phyloP scores from a whole-genome alignment of 495 filamentous ascomycete species.

The Pseudoneurospora amorphoporcata region DNA sequence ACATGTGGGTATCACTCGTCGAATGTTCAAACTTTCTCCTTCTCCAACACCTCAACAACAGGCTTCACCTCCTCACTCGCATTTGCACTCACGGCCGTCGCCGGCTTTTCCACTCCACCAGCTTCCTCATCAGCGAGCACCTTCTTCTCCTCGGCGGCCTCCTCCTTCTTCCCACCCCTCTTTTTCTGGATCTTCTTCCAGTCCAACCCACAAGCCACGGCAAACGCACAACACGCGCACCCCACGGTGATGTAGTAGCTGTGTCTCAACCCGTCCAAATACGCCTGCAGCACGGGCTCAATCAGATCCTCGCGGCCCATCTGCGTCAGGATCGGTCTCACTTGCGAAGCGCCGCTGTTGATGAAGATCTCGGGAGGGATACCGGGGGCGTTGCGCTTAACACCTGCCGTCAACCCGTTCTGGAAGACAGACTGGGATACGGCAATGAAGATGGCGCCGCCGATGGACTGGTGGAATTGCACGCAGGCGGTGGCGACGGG shows the following conservation, averaged over 20 bases:
- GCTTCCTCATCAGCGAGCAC: constrained; percentile 12
- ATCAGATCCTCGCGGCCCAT: constrained; percentile 18
- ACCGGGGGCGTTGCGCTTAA: constrained; percentile 18
- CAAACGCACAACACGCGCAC: constrained; percentile 29
- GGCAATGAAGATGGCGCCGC: constrained; percentile 59
- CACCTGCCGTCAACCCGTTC: constrained; percentile 40
- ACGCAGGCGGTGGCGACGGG: constrained; percentile 53
- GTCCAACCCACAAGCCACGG: constrained; percentile 25
- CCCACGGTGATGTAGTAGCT: constrained; percentile 35
- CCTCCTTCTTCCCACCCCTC: neutral
- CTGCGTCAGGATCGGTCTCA: constrained; percentile 23
- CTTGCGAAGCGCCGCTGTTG: constrained; percentile 34
- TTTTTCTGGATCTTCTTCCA: constrained; percentile 40
- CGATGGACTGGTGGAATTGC: constrained; percentile 57
- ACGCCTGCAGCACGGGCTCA: constrained; percentile 29
- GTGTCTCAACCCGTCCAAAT: constrained; percentile 33
- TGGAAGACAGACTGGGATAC: constrained; percentile 58
- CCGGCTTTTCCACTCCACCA: neutral
- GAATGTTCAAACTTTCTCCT: neutral
- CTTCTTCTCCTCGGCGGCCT: neutral
- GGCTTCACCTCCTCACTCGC: neutral
- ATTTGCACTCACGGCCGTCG: constrained; percentile 6
- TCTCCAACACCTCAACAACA: neutral
- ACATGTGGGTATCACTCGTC: neutral
- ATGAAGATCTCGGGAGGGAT: constrained; percentile 29